Percentiles rank a stretch among this genome's conserved stretches.
Conservation (phyloP, 495 filamentous ascomycete genomes). For the Hapsidospora chrysogenum region DNA sequence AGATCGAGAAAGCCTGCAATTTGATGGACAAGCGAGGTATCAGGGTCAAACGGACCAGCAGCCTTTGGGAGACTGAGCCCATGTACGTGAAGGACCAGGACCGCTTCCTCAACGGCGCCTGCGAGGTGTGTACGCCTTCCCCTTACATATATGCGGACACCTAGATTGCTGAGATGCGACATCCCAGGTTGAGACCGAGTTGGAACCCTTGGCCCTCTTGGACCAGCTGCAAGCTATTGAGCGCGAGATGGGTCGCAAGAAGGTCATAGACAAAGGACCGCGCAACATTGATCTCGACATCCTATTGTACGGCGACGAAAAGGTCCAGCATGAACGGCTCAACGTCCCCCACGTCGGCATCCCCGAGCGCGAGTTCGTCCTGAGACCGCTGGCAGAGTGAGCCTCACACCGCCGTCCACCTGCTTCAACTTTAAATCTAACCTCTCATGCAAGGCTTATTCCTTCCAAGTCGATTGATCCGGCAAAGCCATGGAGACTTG, state of each 20-base stretch:
- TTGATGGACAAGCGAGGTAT: constrained; percentile 58
- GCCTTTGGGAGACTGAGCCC: constrained; percentile 82
- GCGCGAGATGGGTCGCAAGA: constrained; percentile 55
- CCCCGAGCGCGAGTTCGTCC: constrained; percentile 83
- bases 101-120: constrained; percentile 81
- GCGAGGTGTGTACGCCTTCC: constrained; percentile 48
- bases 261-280: constrained; percentile 83
- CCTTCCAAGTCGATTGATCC: constrained; percentile 37
- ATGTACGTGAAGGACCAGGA: constrained; percentile 92
- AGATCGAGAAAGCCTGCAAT: constrained; percentile 67
- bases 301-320: constrained; percentile 62
- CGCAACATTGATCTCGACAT: constrained; percentile 91
- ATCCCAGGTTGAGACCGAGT: constrained; percentile 59
- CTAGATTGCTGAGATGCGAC: not conserved
- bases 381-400: constrained; percentile 78
- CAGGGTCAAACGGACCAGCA: constrained; percentile 62
- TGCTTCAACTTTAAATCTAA: not conserved
- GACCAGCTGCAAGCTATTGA: constrained; percentile 74
- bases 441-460: constrained; percentile 34
- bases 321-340: constrained; percentile 49
- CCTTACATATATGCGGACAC: not conserved
- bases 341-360: constrained; percentile 76
- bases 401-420: constrained; percentile 6
- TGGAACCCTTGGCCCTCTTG: constrained; percentile 59
- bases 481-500: constrained; percentile 29